Conservation (phyloP, 2,329 filamentous ascomycete species). For the Hypoxylon sp. region DNA sequence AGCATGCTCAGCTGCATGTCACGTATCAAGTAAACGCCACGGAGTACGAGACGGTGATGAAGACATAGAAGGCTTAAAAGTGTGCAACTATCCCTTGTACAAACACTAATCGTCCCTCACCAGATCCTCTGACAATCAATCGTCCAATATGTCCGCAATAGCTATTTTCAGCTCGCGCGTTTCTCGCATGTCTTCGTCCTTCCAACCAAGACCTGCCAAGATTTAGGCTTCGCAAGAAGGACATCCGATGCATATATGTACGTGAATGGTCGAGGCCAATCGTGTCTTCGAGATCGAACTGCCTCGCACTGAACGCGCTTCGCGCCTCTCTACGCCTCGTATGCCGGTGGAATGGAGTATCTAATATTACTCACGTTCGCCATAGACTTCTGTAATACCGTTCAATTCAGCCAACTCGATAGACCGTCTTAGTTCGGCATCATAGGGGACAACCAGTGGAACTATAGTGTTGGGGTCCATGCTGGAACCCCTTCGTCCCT, state of each 20-base stretch:
- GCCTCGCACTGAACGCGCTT: not conserved
- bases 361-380: slow-evolving; percentile 1
- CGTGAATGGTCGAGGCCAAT: not conserved
- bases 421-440: slow-evolving; percentile 12
- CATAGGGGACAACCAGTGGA: not conserved
- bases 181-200: not conserved
- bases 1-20: slow-evolving; percentile 25
- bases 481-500: not conserved
- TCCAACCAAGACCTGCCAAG: slow-evolving; percentile 28
- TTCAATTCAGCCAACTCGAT: slow-evolving; percentile 31
- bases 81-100: not conserved
- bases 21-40: not conserved
- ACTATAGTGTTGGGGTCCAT: not conserved
- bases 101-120: slow-evolving; percentile 3
- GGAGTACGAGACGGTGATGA: not conserved
- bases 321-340: not conserved
- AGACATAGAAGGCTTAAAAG: slow-evolving; percentile 2
- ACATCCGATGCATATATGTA: not conserved
- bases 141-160: slow-evolving; percentile 2
- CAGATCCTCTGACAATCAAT: slow-evolving; percentile 2
- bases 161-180: not conserved
- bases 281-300: not conserved
- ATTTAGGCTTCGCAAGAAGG: slow-evolving; percentile 2
- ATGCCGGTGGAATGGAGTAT: not conserved
- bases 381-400: slow-evolving; percentile 6